Percentiles rank a stretch among this genome's conserved stretches.
Conservation (phyloP, 2,329 filamentous ascomycete genomes). For the Cladophialophora immunda region DNA sequence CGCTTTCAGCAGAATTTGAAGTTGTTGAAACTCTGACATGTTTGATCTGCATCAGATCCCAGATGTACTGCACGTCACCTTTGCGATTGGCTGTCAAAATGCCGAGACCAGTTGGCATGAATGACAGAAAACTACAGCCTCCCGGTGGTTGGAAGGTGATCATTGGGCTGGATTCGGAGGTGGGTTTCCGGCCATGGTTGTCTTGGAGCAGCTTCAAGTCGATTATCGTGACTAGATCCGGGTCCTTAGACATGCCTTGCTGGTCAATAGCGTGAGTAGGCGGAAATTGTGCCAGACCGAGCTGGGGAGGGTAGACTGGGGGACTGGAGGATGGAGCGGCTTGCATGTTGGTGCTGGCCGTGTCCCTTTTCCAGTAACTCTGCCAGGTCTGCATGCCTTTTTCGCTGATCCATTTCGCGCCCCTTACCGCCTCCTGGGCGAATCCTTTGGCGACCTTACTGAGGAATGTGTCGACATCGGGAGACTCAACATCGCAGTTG, state of each 20-base stretch:
- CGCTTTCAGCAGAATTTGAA: slow-evolving; percentile 32
- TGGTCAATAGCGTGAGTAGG: slow-evolving; percentile 56
- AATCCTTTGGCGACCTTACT: slow-evolving; percentile 59
- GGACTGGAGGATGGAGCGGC: slow-evolving; percentile 45
- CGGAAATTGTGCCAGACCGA: slow-evolving; percentile 51
- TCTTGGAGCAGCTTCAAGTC: slow-evolving; percentile 56
- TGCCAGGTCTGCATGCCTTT: slow-evolving; percentile 61
- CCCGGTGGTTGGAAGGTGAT: slow-evolving; percentile 58
- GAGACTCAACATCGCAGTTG: slow-evolving; percentile 56
- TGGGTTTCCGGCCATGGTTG: slow-evolving; percentile 43
- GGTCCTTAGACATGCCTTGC: slow-evolving; percentile 47
- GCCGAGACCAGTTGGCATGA: slow-evolving; percentile 57
- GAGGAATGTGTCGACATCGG: slow-evolving; percentile 57
- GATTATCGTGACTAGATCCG: slow-evolving; percentile 56
- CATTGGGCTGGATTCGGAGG: slow-evolving; percentile 46
- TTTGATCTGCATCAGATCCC: slow-evolving; percentile 59
- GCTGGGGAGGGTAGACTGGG: slow-evolving; percentile 40
- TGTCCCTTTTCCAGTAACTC: slow-evolving; percentile 59
- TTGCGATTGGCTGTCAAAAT: slow-evolving; percentile 59
- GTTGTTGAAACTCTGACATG: slow-evolving; percentile 49
- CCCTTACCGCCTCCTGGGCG: slow-evolving; percentile 59
- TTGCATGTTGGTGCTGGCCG: slow-evolving; percentile 38
- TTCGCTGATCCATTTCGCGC: slow-evolving; percentile 59
- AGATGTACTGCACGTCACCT: slow-evolving; percentile 60
- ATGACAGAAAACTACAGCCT: slow-evolving; percentile 60